Base-by-base conservation (phyloP, 768 basidiomycete species). In the Pleurotus tuber-regium region DNA sequence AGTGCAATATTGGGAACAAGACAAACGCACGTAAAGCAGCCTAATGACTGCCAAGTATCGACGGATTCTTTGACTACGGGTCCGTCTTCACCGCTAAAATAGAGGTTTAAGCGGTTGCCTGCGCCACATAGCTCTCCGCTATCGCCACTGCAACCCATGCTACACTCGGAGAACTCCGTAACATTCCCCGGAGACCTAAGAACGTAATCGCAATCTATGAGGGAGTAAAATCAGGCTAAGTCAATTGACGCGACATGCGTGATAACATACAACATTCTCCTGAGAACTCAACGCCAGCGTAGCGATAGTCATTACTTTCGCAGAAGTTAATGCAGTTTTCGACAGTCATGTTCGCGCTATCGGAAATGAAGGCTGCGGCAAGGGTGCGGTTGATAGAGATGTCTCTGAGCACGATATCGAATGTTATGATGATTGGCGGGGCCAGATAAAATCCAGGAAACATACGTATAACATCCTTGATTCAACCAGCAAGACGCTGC, bases 231-330 rank as follows among this genome's bases (percentile, higher is more conserved):
- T 11, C 9, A 40, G 16, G 16, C 9, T 9, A 19, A n/a, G n/a
- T n/a, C n/a, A n/a, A n/a, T n/a, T n/a, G n/a, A n/a, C n/a, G n/a
- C n/a, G n/a, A n/a, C 2, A 2, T 12, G 14, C 14, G 9, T 2
- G 9, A 18, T 9, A 14, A 66, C 76, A 55, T 55, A 80, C 79
- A 80, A 63, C 78, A 82, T 59, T 82, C 74, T 31, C 73, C 70
- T 1, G 65, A 70, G 55, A 70, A 80, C 61, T 82, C 79, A 4
- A 76, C 67, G 4, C 80, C 80, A 5, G 78, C 78, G 42, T 71
- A 73, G 30, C 70, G 57, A 57, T 62, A 79, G 6, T 60, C 57
- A 39, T 63, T 60, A 10, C 51, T 31, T 26, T 62, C 57, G 57
- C 59, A 60, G 40, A 55, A 60, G 6, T 43, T 38, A n/a, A 52